These are phyloP conservation scores for Pseudoneurospora amorphoporcata DNA, from an alignment of 495 filamentous ascomycete genomes.

Conservation along the genomic window DNA sequence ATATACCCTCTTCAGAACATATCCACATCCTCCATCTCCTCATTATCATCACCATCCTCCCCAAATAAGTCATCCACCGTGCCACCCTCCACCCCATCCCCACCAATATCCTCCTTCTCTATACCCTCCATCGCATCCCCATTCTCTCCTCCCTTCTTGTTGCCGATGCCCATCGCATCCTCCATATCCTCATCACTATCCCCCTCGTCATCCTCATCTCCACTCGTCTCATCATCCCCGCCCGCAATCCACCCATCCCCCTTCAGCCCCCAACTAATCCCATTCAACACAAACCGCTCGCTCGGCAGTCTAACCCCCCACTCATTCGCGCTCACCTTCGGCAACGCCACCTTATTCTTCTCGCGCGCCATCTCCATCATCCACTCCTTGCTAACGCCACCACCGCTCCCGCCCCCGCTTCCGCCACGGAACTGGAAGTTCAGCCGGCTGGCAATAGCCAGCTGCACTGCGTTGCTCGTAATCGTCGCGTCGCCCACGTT, in stretches of 20 bases:
- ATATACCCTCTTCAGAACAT: not conserved
- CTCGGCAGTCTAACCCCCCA: conserved; percentile 78
- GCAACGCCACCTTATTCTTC: conserved; percentile 71
- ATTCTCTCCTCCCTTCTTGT: conserved; percentile 9
- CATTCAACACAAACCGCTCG: conserved; percentile 86
- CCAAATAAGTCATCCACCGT: conserved; percentile 3
- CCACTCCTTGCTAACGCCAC: conserved; percentile 70
- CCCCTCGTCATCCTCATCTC: conserved; percentile 42
- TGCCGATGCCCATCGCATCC: conserved; percentile 23
- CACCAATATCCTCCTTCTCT: conserved; percentile 37
- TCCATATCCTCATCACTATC: conserved; percentile 26
- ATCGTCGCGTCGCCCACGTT: conserved; percentile 36
- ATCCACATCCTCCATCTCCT: conserved; percentile 39
- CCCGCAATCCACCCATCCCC: conserved; percentile 59
- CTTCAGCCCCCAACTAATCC: conserved; percentile 67
- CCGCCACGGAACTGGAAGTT: conserved; percentile 44
- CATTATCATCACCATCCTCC: conserved; percentile 24
- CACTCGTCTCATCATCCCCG: conserved; percentile 40
- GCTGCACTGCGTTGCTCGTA: conserved; percentile 35
- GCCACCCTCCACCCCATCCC: conserved; percentile 30
- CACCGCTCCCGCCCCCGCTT: conserved; percentile 24
- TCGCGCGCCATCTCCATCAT: conserved; percentile 72
- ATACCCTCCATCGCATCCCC: conserved; percentile 16
- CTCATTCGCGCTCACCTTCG: conserved; percentile 57
- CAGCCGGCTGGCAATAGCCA: conserved; percentile 40